phyloP scores from a whole-genome alignment of 2,329 filamentous ascomycete species.

The Metarhizium sp. region DNA sequence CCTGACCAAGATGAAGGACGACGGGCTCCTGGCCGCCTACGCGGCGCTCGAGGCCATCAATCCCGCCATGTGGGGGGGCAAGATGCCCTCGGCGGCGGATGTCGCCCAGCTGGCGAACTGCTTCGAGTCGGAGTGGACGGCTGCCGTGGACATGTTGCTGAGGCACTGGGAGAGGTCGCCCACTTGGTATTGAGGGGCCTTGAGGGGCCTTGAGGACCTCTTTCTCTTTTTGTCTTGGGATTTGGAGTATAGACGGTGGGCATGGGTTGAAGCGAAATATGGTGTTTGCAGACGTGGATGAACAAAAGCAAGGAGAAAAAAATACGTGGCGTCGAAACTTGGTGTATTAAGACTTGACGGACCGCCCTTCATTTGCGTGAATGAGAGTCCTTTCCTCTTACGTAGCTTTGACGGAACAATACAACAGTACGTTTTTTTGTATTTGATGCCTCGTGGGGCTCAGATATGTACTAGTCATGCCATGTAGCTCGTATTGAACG shows the following conservation, averaged over 20 bases:
- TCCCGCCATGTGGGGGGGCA: conserved; percentile 62
- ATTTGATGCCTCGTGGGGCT: background rate
- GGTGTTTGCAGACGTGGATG: background rate
- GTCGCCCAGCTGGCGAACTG: conserved; percentile 49
- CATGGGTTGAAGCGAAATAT: background rate
- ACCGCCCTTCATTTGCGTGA: background rate
- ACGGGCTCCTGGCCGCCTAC: conserved; percentile 51
- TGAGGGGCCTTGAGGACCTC: background rate
- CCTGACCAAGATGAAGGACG: conserved; percentile 54
- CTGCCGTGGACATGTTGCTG: conserved; percentile 56
- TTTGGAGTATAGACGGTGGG: background rate
- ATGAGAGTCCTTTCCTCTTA: background rate
- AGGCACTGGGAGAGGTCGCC: conserved; percentile 58
- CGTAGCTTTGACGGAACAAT: background rate
- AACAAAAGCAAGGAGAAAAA: background rate
- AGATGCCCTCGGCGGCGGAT: conserved; percentile 44
- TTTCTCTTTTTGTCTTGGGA: background rate
- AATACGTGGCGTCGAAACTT: background rate
- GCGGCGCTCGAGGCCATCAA: conserved; percentile 51
- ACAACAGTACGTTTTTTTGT: background rate
- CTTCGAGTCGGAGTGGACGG: conserved; percentile 59
- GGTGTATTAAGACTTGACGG: background rate
- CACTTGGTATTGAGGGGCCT: conserved; percentile 35
- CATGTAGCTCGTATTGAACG: background rate
- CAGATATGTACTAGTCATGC: background rate